phyloP scores from a whole-genome alignment of 139 green algal species.

The Zygnema cylindricum region DNA sequence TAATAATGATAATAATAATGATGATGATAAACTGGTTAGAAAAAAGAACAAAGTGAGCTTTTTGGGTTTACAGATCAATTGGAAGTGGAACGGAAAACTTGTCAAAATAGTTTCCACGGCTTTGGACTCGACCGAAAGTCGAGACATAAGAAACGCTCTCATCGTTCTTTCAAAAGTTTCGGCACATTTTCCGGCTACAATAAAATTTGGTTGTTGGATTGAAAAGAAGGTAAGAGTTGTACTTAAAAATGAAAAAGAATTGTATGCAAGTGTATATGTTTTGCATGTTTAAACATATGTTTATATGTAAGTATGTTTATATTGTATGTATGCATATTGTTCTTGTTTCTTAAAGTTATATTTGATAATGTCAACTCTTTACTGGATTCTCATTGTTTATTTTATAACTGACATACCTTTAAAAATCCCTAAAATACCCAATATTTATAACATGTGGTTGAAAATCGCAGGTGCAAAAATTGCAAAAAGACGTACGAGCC shows the following conservation, averaged over 20 bases:
- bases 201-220: neutral
- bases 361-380: too few species aligned
- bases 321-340: neutral
- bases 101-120: neutral
- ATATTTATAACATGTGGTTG: too few species aligned
- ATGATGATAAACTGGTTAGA: too few species aligned
- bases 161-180: conserved; percentile 37
- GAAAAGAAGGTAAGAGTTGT: conserved; percentile 40
- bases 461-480: conserved; percentile 50
- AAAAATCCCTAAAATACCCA: too few species aligned
- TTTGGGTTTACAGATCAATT: conserved; percentile 60
- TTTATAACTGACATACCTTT: too few species aligned
- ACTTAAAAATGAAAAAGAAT: neutral
- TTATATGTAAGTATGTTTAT: conserved; percentile 13
- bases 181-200: conserved; percentile 43
- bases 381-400: neutral
- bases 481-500: conserved; percentile 40
- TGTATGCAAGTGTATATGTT: conserved; percentile 5
- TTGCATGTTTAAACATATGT: neutral
- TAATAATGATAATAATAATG: too few species aligned
- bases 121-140: conserved; percentile 50
- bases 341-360: too few species aligned
- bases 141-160: conserved; percentile 54
- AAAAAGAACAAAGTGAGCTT: too few species aligned
- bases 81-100: conserved; percentile 52